Evolutionary conservation across 2,329 filamentous ascomycete species (phyloP).

Genomic region (Cercospora citrullina): DNA sequence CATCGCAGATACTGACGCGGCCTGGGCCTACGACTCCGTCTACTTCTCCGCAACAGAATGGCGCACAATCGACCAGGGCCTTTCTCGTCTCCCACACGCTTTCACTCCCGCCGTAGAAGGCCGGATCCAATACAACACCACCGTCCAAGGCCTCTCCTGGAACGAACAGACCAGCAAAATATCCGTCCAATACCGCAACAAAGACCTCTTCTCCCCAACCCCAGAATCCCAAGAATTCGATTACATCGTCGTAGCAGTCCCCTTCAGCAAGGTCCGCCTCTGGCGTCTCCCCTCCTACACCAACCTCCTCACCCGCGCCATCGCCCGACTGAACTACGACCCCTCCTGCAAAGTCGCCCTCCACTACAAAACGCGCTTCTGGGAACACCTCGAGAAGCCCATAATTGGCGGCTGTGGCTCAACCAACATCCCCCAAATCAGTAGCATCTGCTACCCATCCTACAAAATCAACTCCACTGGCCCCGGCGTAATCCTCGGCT

Average conservation of each 20-base stretch:
- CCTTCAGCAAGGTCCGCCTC: constrained; percentile 63
- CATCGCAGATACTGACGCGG: constrained; percentile 50
- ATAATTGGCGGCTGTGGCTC: constrained; percentile 66
- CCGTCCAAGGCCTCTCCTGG: constrained; percentile 59
- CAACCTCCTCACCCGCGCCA: constrained; percentile 52
- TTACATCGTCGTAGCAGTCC: constrained; percentile 65
- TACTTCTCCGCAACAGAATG: constrained; percentile 63
- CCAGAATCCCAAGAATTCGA: constrained; percentile 58
- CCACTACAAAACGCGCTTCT: constrained; percentile 66
- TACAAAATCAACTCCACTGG: constrained; percentile 66
- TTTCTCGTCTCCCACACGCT: constrained; percentile 60
- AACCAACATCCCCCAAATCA: constrained; percentile 62
- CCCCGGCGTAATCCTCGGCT: constrained; percentile 62
- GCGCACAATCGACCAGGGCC: constrained; percentile 64
- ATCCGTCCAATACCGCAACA: constrained; percentile 58
- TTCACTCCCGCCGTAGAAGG: constrained; percentile 63
- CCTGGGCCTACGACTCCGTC: constrained; percentile 56
- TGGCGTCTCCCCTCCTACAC: constrained; percentile 61
- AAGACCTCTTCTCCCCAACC: constrained; percentile 46
- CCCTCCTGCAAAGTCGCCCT: constrained; percentile 61
- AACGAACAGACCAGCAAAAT: constrained; percentile 55
- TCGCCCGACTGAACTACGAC: constrained; percentile 52
- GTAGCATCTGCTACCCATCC: constrained; percentile 65
- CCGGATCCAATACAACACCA: constrained; percentile 57
- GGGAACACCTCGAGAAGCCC: constrained; percentile 54